Base-by-base conservation (phyloP, 148 eudicot genomes). In the Persicaria tinctoria region DNA sequence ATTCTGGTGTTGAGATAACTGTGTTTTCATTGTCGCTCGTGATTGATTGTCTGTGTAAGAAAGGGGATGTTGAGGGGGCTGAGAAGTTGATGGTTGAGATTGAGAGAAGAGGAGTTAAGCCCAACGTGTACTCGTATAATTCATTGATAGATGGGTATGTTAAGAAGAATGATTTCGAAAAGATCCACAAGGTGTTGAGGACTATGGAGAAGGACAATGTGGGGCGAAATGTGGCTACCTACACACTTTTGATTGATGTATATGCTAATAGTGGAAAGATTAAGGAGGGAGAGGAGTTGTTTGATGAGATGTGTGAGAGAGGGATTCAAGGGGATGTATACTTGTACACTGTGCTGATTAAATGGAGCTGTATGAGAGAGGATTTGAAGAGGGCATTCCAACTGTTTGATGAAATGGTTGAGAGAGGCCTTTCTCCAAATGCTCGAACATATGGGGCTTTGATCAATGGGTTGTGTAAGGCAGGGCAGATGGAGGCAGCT, bases 361-460 rank as follows among this genome's bases (percentile, higher is more conserved):
- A 83, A 80, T 84, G 86, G 80, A 76, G 70, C 71, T 74, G 87
- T 73, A 90, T 82, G 80, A 76, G 70, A 70, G 86, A 88, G 1
- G 83, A 94, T 51, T 56, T 87, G 80, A 90, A 86, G 74, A 82
- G 74, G 78, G 98, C 96, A n/a, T 88, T 83, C 68, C 54, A 51
- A 17, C 76, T 91, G 74, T 91, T 91, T 75, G 98, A 91, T 74
- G 96, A 91, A 62, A 78, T 91, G 91, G 75, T 79, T 6, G 90
- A 86, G 70, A 85, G 81, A 81, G 87, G 93, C 17, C 32, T 91
- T 47, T 77, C 73, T 73, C 97, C 97, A 0, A 86, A 82, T 83
- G 83, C 69, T 47, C 89, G 92, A 57, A 86, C 93, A 41, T 90
- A 94, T 70, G 96, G 91, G 32, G 86, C 90, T 68, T 74, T 94